Percentiles rank a stretch among this genome's conserved stretches.
These are phyloP conservation scores for Effrenium voratum DNA, from an alignment of 73 alveolate genomes.

Conservation along the genomic window DNA sequence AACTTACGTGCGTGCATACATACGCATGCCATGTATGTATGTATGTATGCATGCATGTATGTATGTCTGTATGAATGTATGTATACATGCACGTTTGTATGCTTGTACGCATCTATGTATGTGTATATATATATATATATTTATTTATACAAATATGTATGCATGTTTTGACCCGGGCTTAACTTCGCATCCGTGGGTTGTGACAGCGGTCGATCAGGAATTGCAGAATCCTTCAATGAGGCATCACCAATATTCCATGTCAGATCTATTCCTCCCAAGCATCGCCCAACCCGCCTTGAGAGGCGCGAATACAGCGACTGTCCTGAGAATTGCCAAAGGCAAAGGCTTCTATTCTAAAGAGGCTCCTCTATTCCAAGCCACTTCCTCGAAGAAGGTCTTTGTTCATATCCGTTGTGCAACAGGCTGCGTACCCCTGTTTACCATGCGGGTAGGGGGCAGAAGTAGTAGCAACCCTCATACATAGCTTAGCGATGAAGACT, in stretches of 20 bases:
- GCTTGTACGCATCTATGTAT: not conserved
- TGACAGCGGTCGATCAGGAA: too few relatives aligned
- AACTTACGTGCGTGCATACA: too few relatives aligned
- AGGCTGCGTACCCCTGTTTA: too few relatives aligned
- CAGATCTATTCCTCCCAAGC: not conserved
- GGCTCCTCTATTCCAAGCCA: not conserved
- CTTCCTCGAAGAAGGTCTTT: not conserved
- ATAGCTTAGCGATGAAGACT: not conserved
- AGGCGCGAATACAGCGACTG: not conserved
- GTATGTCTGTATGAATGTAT: too few relatives aligned
- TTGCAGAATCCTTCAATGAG: not conserved
- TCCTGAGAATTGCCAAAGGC: not conserved
- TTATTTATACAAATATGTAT: not conserved
- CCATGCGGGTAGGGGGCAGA: too few relatives aligned
- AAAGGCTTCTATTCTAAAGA: not conserved
- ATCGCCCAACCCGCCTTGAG: not conserved
- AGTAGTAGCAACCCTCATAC: not conserved
- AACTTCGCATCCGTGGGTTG: too few relatives aligned
- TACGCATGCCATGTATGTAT: too few relatives aligned
- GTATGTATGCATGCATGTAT: too few relatives aligned
- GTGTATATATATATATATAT: not conserved
- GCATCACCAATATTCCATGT: not conserved
- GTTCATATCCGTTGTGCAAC: too few relatives aligned
- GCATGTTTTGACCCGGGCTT: not conserved
- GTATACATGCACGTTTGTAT: not conserved